Percentiles rank a stretch among this genome's conserved stretches.
Evolutionary conservation across 768 basidiomycete genomes (phyloP).

Genomic region (Termitomyces sp.): DNA sequence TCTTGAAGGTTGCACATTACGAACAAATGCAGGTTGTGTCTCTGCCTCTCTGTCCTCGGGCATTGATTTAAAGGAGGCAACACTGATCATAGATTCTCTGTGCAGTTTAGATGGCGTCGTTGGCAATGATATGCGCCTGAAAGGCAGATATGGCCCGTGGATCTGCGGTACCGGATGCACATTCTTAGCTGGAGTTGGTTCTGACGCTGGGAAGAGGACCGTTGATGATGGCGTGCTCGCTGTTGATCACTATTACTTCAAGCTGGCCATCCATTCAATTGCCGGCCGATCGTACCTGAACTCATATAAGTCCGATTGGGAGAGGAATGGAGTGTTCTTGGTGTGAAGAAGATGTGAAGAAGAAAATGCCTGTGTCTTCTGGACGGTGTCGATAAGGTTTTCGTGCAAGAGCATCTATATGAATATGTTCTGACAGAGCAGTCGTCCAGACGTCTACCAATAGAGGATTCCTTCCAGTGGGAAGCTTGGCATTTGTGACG

Average conservation of each 20-base stretch:
- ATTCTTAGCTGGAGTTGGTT: conserved; percentile 13
- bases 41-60: conserved; percentile 42
- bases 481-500: not conserved
- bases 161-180: conserved; percentile 26
- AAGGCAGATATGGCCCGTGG: conserved; percentile 48
- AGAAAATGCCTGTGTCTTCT: not conserved
- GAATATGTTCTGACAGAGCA: not conserved
- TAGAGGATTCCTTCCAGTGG: not conserved
- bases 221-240: conserved; percentile 13
- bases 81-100: conserved; percentile 63
- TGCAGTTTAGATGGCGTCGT: conserved; percentile 46
- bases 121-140: conserved; percentile 59
- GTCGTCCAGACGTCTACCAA: not conserved
- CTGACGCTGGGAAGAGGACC: conserved; percentile 24
- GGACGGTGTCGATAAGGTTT: not conserved
- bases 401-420: not conserved
- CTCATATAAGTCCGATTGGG: not conserved
- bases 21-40: conserved; percentile 22
- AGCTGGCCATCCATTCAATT: not conserved
- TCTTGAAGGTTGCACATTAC: conserved; percentile 21
- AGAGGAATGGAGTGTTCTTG: not conserved
- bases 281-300: conserved; percentile 5
- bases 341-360: too few relatives aligned
- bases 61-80: conserved; percentile 70
- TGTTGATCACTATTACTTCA: conserved; percentile 1